Evolutionary conservation across 73 alveolate genomes (phyloP).

Genomic region (Paramecium pentaurelia): DNA sequence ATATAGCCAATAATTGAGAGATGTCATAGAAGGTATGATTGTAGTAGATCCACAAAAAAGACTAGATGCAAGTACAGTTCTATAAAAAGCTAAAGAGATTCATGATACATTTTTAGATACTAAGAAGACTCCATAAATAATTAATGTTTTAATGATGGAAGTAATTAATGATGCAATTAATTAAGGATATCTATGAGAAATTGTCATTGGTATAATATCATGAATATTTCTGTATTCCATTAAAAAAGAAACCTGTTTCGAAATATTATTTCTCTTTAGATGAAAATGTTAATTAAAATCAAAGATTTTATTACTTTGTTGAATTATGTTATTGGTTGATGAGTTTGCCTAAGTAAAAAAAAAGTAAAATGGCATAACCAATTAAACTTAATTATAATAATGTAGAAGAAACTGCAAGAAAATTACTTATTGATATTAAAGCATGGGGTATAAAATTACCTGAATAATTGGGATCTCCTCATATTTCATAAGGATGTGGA

Average conservation of each 20-base stretch:
- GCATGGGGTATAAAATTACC: constrained; percentile 70
- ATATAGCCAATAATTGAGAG: constrained; percentile 73
- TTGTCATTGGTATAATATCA: constrained; percentile 88
- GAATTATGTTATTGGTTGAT: constrained; percentile 82
- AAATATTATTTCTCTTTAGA: constrained; percentile 79
- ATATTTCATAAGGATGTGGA: constrained; percentile 76
- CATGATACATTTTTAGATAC: constrained; percentile 32
- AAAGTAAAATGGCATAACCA: constrained; percentile 4
- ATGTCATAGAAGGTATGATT: constrained; percentile 76
- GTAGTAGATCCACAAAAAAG: constrained; percentile 91
- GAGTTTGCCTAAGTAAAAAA: constrained; percentile 63
- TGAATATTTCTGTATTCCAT: constrained; percentile 74
- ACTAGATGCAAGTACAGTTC: constrained; percentile 68
- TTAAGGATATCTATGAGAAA: constrained; percentile 94
- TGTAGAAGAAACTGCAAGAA: constrained; percentile 62
- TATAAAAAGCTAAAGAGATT: constrained; percentile 25
- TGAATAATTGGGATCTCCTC: constrained; percentile 47
- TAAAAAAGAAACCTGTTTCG: constrained; percentile 71
- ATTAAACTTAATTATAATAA: not conserved
- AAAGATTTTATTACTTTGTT: constrained; percentile 53
- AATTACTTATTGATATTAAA: constrained; percentile 66
- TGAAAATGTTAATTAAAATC: constrained; percentile 35
- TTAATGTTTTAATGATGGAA: constrained; percentile 37
- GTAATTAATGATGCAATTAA: not conserved
- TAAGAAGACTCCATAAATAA: constrained; percentile 63